Evolutionary conservation across 768 basidiomycete species (phyloP).

Genomic region (Amanita phalloides): DNA sequence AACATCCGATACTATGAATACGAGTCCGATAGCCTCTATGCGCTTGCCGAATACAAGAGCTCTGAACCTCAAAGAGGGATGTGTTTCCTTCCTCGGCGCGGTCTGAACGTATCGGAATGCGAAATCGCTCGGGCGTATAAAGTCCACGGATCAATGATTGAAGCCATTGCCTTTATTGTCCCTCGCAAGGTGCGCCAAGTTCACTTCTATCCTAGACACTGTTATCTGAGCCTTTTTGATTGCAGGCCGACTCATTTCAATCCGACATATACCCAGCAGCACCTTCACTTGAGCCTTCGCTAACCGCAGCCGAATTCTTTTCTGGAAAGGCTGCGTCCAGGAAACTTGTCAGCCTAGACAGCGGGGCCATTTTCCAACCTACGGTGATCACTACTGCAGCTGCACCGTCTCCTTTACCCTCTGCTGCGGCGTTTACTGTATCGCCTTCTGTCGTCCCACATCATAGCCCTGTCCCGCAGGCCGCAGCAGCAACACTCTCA

Average conservation of each 20-base stretch:
- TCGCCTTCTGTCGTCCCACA: not conserved
- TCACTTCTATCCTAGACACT: not conserved
- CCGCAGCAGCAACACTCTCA: not conserved
- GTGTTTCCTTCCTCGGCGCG: constrained; percentile 91
- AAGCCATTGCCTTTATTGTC: constrained; percentile 92
- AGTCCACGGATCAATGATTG: constrained; percentile 58
- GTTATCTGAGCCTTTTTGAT: not conserved
- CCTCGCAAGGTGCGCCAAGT: constrained; percentile 67
- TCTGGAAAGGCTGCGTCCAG: constrained; percentile 68
- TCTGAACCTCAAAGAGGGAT: constrained; percentile 93
- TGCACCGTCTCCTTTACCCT: constrained; percentile 11
- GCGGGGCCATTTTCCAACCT: constrained; percentile 34
- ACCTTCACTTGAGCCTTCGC: constrained; percentile 67
- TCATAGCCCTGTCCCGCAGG: not conserved
- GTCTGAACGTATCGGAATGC: constrained; percentile 81
- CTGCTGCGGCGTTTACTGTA: not conserved
- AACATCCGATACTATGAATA: constrained; percentile 98
- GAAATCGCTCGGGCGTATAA: constrained; percentile 96
- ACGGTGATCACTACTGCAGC: constrained; percentile 17
- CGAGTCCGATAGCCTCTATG: constrained; percentile 72
- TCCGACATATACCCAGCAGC: constrained; percentile 96
- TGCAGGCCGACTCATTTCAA: constrained; percentile 88
- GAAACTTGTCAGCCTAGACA: constrained; percentile 74
- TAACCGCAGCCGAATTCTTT: constrained; percentile 82
- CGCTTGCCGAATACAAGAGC: constrained; percentile 78